A percentile compares a stretch with the other conserved stretches of the same genome.
phyloP scores from a whole-genome alignment of 1,284 basidiomycete genomes.

The Bjerkandera adusta region DNA sequence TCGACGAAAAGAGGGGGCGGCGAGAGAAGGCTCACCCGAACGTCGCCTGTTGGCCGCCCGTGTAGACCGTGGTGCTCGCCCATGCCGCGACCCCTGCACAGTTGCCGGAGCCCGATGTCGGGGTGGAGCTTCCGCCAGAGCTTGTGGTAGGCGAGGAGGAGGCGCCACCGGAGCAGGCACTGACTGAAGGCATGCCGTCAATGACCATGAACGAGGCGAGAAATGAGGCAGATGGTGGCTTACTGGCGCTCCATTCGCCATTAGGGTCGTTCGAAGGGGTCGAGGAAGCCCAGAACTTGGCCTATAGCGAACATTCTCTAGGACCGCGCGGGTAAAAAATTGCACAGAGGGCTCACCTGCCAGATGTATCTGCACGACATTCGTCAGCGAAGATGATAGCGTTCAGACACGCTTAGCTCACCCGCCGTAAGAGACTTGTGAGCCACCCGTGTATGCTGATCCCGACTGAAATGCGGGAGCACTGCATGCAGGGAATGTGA shows the following conservation, averaged over 20 bases:
- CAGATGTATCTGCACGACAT: conserved; percentile 51
- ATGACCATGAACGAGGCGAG: neutral
- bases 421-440: conserved; percentile 55
- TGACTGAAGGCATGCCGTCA: conserved; percentile 38
- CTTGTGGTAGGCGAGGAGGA: conserved; percentile 20
- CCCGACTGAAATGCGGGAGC: conserved; percentile 52
- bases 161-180: conserved; percentile 43
- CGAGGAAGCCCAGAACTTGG: conserved; percentile 55
- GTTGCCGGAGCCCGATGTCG: conserved; percentile 30
- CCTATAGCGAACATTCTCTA: conserved; percentile 34
- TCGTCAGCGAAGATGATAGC: neutral
- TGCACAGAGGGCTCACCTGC: conserved; percentile 43
- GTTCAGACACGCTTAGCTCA: conserved; percentile 20
- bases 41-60: conserved; percentile 43
- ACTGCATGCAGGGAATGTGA: conserved; percentile 60
- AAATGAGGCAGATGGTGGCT: conserved; percentile 24
- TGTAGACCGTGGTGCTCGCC: conserved; percentile 42
- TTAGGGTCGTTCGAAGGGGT: conserved; percentile 49
- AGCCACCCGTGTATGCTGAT: conserved; percentile 49
- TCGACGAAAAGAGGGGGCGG: neutral
- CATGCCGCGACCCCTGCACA: conserved; percentile 55
- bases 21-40: conserved; percentile 3
- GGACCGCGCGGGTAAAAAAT: neutral
- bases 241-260: conserved; percentile 65
- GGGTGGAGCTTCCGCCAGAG: neutral